A percentile compares a stretch with the other conserved stretches of the same genome.
Evolutionary conservation across 176 grass and related monocot species (phyloP).

Genomic region (Microstegium vimineum): DNA sequence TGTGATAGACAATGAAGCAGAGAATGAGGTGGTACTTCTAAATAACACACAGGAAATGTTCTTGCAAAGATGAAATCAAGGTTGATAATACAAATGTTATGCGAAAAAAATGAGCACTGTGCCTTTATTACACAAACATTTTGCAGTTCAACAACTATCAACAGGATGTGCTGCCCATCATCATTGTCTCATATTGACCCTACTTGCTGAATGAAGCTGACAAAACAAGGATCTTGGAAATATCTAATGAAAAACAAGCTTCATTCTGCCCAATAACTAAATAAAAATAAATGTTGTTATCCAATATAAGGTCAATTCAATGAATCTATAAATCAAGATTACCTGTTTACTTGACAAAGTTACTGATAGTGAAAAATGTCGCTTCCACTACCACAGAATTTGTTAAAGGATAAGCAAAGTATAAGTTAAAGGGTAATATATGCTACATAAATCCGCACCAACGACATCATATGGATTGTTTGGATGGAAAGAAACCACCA

Average conservation of each 20-base stretch:
- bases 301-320: conserved; percentile 4
- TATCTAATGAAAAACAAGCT: not conserved
- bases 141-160: not conserved
- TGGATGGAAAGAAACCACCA: too few species aligned
- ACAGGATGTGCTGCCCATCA: not conserved
- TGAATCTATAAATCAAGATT: not conserved
- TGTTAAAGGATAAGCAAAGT: not conserved
- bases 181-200: not conserved
- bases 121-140: not conserved
- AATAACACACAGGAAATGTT: not conserved
- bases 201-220: not conserved
- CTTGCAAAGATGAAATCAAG: not conserved
- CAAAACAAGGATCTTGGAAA: not conserved
- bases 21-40: not conserved
- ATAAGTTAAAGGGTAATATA: not conserved
- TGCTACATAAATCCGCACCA: not conserved
- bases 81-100: not conserved
- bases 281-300: not conserved
- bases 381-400: not conserved
- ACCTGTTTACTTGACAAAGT: not conserved
- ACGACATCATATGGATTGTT: too few species aligned
- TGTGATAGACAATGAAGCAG: not conserved
- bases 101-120: not conserved
- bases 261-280: not conserved
- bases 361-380: not conserved